Percentiles rank a stretch among this genome's conserved stretches.
Evolutionary conservation across 345 rosid genomes (phyloP).

Genomic region (Combretum micranthum): DNA sequence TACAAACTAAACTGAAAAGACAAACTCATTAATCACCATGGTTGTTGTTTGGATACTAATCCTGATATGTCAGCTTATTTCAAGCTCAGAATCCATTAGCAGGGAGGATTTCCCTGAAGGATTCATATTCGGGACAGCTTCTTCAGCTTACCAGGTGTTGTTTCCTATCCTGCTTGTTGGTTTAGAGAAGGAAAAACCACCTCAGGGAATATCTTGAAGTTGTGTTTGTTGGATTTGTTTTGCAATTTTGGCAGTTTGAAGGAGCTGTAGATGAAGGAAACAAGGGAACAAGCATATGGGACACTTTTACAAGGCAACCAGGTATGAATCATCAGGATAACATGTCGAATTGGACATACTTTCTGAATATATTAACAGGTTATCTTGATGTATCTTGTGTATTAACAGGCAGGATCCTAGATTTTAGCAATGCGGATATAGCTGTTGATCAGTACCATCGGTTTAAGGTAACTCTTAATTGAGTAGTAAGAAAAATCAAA

Average conservation of each 20-base stretch:
- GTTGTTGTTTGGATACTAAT: slow-evolving; percentile 12
- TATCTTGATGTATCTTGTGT: too few species aligned
- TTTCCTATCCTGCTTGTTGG: not conserved
- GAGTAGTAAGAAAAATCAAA: not conserved
- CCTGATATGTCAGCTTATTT: slow-evolving; percentile 9
- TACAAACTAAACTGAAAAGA: not conserved
- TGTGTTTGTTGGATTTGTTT: not conserved
- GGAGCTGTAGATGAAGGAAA: slow-evolving; percentile 88
- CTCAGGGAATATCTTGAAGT: not conserved
- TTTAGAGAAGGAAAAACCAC: not conserved
- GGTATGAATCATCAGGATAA: slow-evolving; percentile 23
- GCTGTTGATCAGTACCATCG: slow-evolving; percentile 92
- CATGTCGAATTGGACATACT: too few species aligned
- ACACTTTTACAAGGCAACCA: slow-evolving; percentile 68
- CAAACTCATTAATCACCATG: slow-evolving; percentile 16
- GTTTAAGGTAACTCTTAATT: slow-evolving; percentile 38
- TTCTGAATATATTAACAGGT: slow-evolving; percentile 5
- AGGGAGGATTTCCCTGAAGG: slow-evolving; percentile 71
- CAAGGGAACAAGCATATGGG: slow-evolving; percentile 88
- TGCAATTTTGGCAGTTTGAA: slow-evolving; percentile 50
- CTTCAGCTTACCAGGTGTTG: slow-evolving; percentile 84
- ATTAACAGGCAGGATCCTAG: slow-evolving; percentile 65
- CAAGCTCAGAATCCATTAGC: slow-evolving; percentile 37
- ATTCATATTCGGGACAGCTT: slow-evolving; percentile 82
- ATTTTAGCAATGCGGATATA: slow-evolving; percentile 92